phyloP scores from a whole-genome alignment of 176 grass and related monocot genomes.

The Carex kokanica region DNA sequence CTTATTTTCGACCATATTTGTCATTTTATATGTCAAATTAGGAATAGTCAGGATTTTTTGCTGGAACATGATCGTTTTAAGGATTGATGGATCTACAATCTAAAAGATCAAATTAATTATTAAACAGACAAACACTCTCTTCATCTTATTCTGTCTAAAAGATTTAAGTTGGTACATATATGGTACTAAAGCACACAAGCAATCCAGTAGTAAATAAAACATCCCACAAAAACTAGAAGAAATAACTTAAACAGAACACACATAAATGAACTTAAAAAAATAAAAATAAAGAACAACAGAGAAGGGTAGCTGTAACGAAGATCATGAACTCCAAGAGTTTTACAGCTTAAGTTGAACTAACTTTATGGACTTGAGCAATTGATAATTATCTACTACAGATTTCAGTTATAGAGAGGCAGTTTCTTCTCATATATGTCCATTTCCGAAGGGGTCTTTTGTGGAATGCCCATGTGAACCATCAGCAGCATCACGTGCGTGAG shows the following conservation, averaged over 20 bases:
- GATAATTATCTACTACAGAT: neutral
- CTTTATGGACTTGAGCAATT: neutral
- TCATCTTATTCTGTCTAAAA: too few species aligned
- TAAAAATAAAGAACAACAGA: neutral
- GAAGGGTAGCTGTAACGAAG: neutral
- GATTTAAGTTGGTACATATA: too few species aligned
- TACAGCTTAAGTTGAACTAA: neutral
- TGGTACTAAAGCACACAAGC: too few species aligned
- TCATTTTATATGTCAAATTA: too few species aligned
- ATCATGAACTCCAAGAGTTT: neutral
- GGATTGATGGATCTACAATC: too few species aligned
- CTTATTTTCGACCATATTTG: too few species aligned
- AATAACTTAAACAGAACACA: neutral
- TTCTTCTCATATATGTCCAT: too few species aligned
- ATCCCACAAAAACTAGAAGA: neutral
- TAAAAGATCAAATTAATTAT: too few species aligned
- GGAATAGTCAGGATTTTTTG: too few species aligned
- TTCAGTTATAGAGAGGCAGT: neutral
- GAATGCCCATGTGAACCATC: slow-evolving; percentile 35
- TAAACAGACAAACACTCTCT: too few species aligned
- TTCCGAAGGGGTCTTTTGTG: neutral
- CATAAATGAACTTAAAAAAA: neutral
- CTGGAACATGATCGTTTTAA: too few species aligned
- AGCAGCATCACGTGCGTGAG: slow-evolving; percentile 49
- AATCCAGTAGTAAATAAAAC: neutral